Conservation (phyloP, 176 grass and related monocot species). For the Tillandsia leiboldiana region DNA sequence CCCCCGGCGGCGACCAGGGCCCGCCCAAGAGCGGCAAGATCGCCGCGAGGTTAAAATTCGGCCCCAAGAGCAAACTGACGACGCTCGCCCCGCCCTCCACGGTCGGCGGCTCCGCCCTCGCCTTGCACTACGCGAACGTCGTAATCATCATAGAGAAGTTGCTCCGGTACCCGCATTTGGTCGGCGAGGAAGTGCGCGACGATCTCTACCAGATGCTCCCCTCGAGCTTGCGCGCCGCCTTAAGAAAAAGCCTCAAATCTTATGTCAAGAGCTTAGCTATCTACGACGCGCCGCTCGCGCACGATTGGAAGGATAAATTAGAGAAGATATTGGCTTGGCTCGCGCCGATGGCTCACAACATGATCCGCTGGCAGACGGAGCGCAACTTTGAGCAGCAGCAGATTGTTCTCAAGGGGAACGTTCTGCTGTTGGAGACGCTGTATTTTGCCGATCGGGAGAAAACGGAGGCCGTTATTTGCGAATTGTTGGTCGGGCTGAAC, state of each 20-base stretch:
- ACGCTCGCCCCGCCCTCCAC: conserved; percentile 54
- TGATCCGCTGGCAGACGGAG: conserved; percentile 83
- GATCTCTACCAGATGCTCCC: conserved; percentile 96
- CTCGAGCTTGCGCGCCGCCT: conserved; percentile 35
- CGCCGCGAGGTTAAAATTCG: conserved; percentile 23
- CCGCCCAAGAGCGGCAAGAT: conserved; percentile 26
- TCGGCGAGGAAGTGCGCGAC: conserved; percentile 84
- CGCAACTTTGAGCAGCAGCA: conserved; percentile 92
- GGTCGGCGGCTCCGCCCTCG: conserved; percentile 65
- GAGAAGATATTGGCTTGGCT: conserved; percentile 79
- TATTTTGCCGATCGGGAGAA: conserved; percentile 78
- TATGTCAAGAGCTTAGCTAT: conserved; percentile 61
- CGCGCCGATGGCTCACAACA: conserved; percentile 75
- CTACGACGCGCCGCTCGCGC: conserved; percentile 83
- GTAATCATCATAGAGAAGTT: conserved; percentile 91
- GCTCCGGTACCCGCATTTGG: conserved; percentile 76
- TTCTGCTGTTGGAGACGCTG: conserved; percentile 69
- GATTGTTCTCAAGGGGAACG: conserved; percentile 52
- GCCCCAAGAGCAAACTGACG: conserved; percentile 66
- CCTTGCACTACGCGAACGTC: conserved; percentile 79
- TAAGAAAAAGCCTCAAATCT: conserved; percentile 45
- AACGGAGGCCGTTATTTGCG: conserved; percentile 67
- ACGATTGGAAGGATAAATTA: conserved; percentile 78
- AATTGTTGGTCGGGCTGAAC: conserved; percentile 77
- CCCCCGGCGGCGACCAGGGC: conserved; percentile 34